Base-by-base conservation (phyloP, 345 rosid species). In the Camelina sativa region DNA sequence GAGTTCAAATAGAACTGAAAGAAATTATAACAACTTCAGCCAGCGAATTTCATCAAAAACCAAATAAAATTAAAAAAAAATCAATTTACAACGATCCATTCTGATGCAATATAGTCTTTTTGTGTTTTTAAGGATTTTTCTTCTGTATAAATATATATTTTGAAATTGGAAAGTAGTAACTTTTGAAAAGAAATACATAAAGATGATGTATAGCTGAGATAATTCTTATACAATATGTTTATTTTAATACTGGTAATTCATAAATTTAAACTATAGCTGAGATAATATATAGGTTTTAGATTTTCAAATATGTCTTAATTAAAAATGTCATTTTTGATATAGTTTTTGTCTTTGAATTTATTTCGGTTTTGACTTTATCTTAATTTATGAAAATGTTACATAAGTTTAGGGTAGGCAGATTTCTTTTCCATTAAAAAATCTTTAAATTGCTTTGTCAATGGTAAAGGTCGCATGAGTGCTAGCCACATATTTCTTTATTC, bases 401-500 rank as follows among this genome's bases (percentile, higher is more conserved):
- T 23, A 43, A 23, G 2, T 40, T 51, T 66, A 3, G 46, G 3
- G 0, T 2, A 8, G 2, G 19, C 30, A 25, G 11, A 13, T 4
- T 55, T 17, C 12, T 47, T 71, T 60, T 35, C 12, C 16, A 47
- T 22, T 60, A 8, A 0, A 35, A 19, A 38, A 59, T 34, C 25
- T 34, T 34, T 4, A 60, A 22, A 60, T 15, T 34, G 67, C 50
- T 34, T 44, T 30, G 46, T 32, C 65, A 52, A 30, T 34, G 3
- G 11, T 71, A 22, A 68, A 20, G 11, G 16, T 60, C 11, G 22
- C n/a, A 34, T 44, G 12, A 47, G 25, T 47, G 23, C 8, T 47
- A 50, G 30, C 68, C 76, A 72, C 68, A 50, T 11, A 38, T 41
- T 28, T 10, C 3, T 35, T 20, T 23, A 71, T 51, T 72, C 76